Evolutionary conservation across 148 eudicot species (phyloP).

Genomic region (Gaultheria prostrata): DNA sequence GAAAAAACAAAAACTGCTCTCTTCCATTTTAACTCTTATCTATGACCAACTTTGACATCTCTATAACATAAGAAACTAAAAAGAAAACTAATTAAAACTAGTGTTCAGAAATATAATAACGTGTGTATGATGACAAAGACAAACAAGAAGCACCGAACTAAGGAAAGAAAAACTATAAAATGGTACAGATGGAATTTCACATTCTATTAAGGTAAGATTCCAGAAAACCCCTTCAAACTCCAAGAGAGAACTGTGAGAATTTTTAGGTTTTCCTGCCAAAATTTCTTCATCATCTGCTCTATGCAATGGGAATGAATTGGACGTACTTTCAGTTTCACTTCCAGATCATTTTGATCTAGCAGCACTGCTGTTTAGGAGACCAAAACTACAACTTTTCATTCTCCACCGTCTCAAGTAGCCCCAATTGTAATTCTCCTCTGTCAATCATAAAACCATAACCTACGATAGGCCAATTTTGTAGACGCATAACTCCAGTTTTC

Average conservation of each 20-base stretch:
- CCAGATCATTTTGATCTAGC: background rate
- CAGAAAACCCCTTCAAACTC: background rate
- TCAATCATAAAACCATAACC: background rate
- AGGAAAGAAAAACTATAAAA: background rate
- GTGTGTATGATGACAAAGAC: background rate
- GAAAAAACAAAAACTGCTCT: background rate
- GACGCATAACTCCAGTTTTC: background rate
- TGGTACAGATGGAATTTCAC: background rate
- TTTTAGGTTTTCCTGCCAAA: background rate
- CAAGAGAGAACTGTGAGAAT: background rate
- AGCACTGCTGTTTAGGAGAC: background rate
- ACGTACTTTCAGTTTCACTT: background rate
- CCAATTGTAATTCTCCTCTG: background rate
- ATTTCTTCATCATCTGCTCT: background rate
- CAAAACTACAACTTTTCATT: background rate
- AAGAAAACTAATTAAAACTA: background rate
- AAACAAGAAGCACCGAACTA: background rate
- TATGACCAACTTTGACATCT: background rate
- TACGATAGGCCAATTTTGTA: background rate
- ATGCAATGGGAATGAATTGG: background rate
- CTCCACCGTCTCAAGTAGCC: background rate
- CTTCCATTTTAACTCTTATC: background rate
- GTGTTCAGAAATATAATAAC: background rate
- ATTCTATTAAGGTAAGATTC: background rate
- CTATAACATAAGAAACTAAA: background rate